These are phyloP conservation scores for Cryphonectria radicalis DNA, from an alignment of 2,329 filamentous ascomycete species.

Conservation along the genomic window DNA sequence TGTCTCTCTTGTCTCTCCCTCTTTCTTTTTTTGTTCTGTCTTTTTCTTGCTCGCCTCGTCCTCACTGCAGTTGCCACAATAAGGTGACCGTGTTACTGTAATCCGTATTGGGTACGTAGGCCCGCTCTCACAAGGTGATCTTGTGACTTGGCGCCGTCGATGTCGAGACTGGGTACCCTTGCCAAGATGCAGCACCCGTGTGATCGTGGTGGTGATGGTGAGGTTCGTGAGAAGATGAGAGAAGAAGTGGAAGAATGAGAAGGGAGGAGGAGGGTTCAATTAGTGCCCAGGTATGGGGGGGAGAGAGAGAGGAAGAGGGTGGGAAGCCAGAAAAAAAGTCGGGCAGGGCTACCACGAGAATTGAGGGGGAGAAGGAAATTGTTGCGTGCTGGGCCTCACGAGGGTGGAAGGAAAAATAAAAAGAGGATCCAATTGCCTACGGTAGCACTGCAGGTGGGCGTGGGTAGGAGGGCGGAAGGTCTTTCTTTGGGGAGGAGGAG, in stretches of 20 bases:
- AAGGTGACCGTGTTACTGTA: neutral
- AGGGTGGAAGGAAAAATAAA: conserved; percentile 10
- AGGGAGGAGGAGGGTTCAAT: conserved; percentile 13
- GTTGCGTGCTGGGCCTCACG: conserved; percentile 21
- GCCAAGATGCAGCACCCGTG: neutral
- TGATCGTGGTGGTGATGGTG: conserved; percentile 1
- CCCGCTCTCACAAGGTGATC: neutral
- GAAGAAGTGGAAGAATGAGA: neutral
- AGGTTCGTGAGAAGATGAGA: neutral
- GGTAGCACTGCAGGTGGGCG: conserved; percentile 16
- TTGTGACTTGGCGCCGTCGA: neutral
- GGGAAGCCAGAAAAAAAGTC: conserved; percentile 20
- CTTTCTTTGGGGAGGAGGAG: conserved; percentile 17
- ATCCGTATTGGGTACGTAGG: neutral
- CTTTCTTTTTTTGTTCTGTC: neutral
- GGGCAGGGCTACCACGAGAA: conserved; percentile 23
- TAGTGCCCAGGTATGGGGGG: conserved; percentile 6
- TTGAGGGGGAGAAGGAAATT: conserved; percentile 20
- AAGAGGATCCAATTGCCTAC: conserved; percentile 3
- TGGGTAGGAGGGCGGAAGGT: conserved; percentile 20
- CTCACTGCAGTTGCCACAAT: conserved; percentile 1
- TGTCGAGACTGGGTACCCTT: neutral
- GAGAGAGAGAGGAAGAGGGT: neutral
- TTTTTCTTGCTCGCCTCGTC: conserved; percentile 10
- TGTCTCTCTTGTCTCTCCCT: neutral